Conservation (phyloP, 2,329 filamentous ascomycete genomes). For the Colletotrichum cordylinicola region DNA sequence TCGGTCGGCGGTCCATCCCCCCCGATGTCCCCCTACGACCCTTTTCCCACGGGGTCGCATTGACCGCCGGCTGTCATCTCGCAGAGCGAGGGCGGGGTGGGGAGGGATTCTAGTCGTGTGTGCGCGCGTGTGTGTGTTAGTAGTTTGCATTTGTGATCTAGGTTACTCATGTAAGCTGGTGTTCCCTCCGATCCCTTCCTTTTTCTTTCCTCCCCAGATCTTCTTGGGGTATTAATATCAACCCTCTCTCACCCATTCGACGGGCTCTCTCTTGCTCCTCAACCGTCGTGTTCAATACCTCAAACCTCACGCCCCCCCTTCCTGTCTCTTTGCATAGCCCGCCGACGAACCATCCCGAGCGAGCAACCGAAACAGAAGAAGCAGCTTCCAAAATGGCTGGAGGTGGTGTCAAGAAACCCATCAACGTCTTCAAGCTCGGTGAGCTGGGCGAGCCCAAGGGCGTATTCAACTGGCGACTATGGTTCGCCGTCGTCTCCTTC, state of each 20-base stretch:
- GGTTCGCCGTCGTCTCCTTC: constrained; percentile 78
- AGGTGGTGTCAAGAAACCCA: constrained; percentile 58
- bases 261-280: not conserved
- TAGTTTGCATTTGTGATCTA: constrained; percentile 5
- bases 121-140: not conserved
- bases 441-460: constrained; percentile 71
- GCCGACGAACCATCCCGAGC: not conserved
- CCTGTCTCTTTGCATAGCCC: not conserved
- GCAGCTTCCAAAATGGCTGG: constrained; percentile 14
- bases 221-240: constrained; percentile 11
- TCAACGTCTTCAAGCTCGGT: constrained; percentile 69
- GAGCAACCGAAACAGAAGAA: not conserved
- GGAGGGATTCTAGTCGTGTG: not conserved
- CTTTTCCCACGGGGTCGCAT: constrained; percentile 15
- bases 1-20: not conserved
- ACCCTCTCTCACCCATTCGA: not conserved
- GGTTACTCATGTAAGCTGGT: not conserved
- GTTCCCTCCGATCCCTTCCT: not conserved
- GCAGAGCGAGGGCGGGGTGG: not conserved
- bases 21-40: not conserved
- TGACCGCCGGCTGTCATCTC: constrained; percentile 8
- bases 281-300: constrained; percentile 15
- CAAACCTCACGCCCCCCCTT: not conserved
- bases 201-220: not conserved
- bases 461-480: constrained; percentile 79